A percentile compares a stretch with the other conserved stretches of the same genome.
phyloP scores from a whole-genome alignment of 2,329 filamentous ascomycete genomes.

The Microascus cirrosus region DNA sequence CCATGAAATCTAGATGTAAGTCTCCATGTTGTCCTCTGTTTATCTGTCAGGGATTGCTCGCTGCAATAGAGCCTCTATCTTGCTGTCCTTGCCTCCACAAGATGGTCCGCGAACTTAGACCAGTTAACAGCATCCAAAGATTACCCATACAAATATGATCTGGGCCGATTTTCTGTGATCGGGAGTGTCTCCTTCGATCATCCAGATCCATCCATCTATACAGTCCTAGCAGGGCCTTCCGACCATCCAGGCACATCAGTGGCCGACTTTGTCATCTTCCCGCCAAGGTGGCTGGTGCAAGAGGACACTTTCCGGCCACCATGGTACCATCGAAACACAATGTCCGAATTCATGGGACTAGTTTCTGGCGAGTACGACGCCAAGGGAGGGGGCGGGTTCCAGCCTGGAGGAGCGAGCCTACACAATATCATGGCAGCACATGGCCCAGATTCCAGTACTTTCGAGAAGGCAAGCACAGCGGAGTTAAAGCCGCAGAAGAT shows the following conservation, averaged over 20 bases:
- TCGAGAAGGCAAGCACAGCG: slow-evolving; percentile 31
- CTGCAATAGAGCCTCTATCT: too few species aligned
- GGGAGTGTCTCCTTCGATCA: slow-evolving; percentile 51
- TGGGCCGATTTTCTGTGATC: slow-evolving; percentile 46
- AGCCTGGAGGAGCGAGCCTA: slow-evolving; percentile 26
- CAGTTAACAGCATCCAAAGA: too few species aligned
- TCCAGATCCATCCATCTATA: slow-evolving; percentile 55
- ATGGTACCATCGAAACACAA: slow-evolving; percentile 53
- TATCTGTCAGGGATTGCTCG: too few species aligned
- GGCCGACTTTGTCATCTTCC: slow-evolving; percentile 58
- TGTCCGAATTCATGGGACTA: slow-evolving; percentile 45
- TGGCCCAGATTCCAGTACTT: slow-evolving; percentile 32
- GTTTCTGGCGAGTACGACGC: slow-evolving; percentile 23
- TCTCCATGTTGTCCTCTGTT: too few species aligned
- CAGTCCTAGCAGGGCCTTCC: slow-evolving; percentile 50
- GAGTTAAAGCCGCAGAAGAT: slow-evolving; percentile 24
- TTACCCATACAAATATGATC: slow-evolving; percentile 46
- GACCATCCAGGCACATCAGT: slow-evolving; percentile 40
- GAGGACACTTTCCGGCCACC: slow-evolving; percentile 52
- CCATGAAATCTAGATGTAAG: too few species aligned
- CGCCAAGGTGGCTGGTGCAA: slow-evolving; percentile 53
- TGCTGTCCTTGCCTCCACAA: too few species aligned
- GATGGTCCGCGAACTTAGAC: too few species aligned
- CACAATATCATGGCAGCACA: slow-evolving; percentile 48
- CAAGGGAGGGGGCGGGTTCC: slow-evolving; percentile 18